A percentile compares a stretch with the other conserved stretches of the same genome.
phyloP scores from a whole-genome alignment of 2,329 filamentous ascomycete species.

The Talaromyces amestolkiae region DNA sequence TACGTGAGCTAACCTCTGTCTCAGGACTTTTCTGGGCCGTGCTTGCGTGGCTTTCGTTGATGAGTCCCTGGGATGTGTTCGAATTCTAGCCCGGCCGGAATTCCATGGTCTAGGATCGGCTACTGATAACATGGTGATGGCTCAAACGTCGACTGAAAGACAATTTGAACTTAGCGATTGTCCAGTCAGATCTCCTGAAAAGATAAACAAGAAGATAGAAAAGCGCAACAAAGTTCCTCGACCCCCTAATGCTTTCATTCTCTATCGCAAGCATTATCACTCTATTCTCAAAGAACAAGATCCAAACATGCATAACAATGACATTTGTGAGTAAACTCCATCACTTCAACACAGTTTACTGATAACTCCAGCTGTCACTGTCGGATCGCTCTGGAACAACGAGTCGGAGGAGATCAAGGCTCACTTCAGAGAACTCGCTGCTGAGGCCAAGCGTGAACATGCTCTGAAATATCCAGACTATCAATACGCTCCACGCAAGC shows the following conservation, averaged over 20 bases:
- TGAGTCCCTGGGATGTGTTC: constrained; percentile 29
- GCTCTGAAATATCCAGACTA: constrained; percentile 43
- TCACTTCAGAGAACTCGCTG: constrained; percentile 39
- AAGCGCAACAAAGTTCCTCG: constrained; percentile 41
- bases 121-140: constrained; percentile 25
- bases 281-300: constrained; percentile 37
- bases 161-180: background rate
- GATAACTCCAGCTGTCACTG: constrained; percentile 34
- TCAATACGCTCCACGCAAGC: constrained; percentile 48
- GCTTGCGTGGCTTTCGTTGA: constrained; percentile 31
- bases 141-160: background rate
- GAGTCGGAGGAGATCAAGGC: constrained; percentile 38
- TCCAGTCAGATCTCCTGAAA: constrained; percentile 3
- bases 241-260: constrained; percentile 48
- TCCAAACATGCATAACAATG: constrained; percentile 45
- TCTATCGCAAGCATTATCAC: constrained; percentile 45
- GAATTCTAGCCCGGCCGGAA: constrained; percentile 30
- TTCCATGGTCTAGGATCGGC: constrained; percentile 27
- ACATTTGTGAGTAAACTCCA: constrained; percentile 41
- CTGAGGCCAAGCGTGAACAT: constrained; percentile 42
- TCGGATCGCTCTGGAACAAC: constrained; percentile 43
- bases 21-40: constrained; percentile 28
- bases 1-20: background rate
- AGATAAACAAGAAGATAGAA: constrained; percentile 13
- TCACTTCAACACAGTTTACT: background rate